Evolutionary conservation across 148 eudicot species (phyloP).

Genomic region (Arctostaphylos glauca): DNA sequence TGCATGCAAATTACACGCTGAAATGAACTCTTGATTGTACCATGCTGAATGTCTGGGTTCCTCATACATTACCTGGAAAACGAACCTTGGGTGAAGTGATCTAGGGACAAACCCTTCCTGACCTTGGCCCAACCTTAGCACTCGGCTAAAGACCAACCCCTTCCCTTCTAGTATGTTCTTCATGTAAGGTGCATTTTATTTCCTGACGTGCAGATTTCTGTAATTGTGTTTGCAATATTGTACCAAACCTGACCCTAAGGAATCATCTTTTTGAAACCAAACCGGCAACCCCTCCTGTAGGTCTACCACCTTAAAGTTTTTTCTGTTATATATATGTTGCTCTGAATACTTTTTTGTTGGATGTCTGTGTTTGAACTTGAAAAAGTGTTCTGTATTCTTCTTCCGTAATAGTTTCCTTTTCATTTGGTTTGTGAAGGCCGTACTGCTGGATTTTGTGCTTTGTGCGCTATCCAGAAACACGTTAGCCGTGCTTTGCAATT

Average conservation of each 20-base stretch:
- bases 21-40: not conserved
- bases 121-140: not conserved
- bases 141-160: not conserved
- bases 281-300: not conserved
- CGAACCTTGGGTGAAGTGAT: not conserved
- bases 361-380: not conserved
- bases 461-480: constrained; percentile 88
- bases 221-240: not conserved
- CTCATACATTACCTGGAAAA: not conserved
- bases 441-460: constrained; percentile 82
- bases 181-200: not conserved
- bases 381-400: not conserved
- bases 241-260: not conserved
- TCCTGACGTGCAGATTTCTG: not conserved
- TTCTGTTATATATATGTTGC: not conserved
- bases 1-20: not conserved
- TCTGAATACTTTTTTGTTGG: not conserved
- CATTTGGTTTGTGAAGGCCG: constrained; percentile 55
- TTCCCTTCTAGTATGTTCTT: not conserved
- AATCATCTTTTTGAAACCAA: not conserved
- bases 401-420: not conserved
- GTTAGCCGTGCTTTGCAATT: constrained; percentile 77
- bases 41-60: not conserved
- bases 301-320: not conserved
- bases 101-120: not conserved